Evolutionary conservation across 768 basidiomycete species (phyloP).

Genomic region (Pilatotrama ljubarskyi): DNA sequence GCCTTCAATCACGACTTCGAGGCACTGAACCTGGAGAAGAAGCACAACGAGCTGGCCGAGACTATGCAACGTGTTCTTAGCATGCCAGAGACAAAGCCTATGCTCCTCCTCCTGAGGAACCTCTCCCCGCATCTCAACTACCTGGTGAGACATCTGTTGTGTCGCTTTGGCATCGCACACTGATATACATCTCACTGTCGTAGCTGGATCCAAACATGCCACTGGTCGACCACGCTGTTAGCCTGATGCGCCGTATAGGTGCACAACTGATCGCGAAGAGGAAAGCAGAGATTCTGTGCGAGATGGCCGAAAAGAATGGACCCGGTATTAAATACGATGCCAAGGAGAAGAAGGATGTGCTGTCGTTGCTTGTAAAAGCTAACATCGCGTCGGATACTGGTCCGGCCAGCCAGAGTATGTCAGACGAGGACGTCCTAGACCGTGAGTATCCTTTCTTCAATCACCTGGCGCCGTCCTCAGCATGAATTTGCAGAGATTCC

Average conservation of each 20-base stretch:
- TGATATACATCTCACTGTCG: not conserved
- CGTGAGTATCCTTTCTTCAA: conserved; percentile 36
- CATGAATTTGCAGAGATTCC: conserved; percentile 24
- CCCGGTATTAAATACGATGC: conserved; percentile 29
- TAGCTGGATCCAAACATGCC: not conserved
- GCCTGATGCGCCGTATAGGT: conserved; percentile 31
- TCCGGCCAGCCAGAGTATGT: conserved; percentile 34
- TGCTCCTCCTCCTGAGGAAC: not conserved
- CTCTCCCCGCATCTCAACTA: conserved; percentile 24
- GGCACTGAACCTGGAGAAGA: conserved; percentile 29
- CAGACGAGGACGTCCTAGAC: conserved; percentile 61
- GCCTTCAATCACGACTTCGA: conserved; percentile 39
- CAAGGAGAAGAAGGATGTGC: too few species aligned
- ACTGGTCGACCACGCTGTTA: not conserved
- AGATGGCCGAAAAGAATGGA: conserved; percentile 25
- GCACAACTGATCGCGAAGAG: conserved; percentile 30
- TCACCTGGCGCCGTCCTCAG: too few species aligned
- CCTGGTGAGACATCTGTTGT: conserved; percentile 15
- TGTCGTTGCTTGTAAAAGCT: too few species aligned
- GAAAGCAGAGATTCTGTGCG: conserved; percentile 30
- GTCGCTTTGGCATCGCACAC: not conserved
- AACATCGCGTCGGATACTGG: too few species aligned
- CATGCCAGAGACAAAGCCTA: not conserved
- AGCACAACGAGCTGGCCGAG: conserved; percentile 31
- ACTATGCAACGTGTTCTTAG: conserved; percentile 23